Percentiles rank a stretch among this genome's conserved stretches.
phyloP scores from a whole-genome alignment of 2,329 filamentous ascomycete species.

The Paracorniculantispora psalliotae region DNA sequence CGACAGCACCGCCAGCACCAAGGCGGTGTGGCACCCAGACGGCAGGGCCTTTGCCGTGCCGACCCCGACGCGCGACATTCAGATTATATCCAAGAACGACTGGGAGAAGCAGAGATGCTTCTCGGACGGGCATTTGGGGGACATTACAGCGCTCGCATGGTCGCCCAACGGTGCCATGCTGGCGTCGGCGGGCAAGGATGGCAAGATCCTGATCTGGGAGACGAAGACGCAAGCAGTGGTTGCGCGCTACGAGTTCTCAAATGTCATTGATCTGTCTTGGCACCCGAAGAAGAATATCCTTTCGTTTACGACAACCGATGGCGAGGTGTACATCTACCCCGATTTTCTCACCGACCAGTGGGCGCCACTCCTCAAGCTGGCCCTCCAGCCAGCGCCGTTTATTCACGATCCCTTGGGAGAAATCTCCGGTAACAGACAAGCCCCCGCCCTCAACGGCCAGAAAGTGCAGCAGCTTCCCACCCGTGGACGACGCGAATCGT shows the following conservation, averaged over 20 bases:
- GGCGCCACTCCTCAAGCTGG: conserved; percentile 50
- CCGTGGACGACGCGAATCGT: conserved; percentile 55
- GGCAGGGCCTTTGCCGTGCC: conserved; percentile 84
- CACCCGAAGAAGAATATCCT: conserved; percentile 84
- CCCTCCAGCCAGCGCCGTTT: conserved; percentile 72
- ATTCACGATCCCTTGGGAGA: conserved; percentile 75
- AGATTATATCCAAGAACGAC: conserved; percentile 81
- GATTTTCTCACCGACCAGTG: conserved; percentile 60
- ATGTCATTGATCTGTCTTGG: conserved; percentile 84
- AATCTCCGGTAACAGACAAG: conserved; percentile 59
- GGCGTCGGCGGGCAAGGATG: conserved; percentile 63
- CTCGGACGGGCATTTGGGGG: conserved; percentile 70
- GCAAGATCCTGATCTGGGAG: conserved; percentile 79
- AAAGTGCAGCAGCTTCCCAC: conserved; percentile 44
- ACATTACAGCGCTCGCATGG: conserved; percentile 86
- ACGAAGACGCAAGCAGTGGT: conserved; percentile 79
- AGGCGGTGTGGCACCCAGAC: conserved; percentile 87
- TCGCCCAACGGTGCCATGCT: conserved; percentile 90
- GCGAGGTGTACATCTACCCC: conserved; percentile 86
- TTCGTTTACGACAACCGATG: conserved; percentile 88
- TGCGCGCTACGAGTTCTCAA: conserved; percentile 71
- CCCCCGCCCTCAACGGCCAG: conserved; percentile 49
- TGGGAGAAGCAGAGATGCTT: conserved; percentile 86
- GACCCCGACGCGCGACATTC: conserved; percentile 75
- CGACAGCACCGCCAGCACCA: conserved; percentile 66